Conservation (phyloP, 116 monocot species). For the Trichopus zeylanicus region DNA sequence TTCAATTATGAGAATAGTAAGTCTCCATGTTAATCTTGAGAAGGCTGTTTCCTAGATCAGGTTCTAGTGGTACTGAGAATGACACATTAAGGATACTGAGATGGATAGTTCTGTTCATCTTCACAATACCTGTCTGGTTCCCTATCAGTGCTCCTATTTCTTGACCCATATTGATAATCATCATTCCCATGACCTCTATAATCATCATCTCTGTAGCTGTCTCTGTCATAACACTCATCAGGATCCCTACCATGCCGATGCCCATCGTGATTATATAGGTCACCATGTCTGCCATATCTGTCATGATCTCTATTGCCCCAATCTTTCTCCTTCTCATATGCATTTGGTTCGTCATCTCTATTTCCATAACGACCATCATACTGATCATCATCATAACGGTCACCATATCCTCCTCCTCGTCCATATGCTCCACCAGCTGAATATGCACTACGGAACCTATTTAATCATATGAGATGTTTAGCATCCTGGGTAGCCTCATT, state of each 20-base stretch:
- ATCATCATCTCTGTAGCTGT: slow-evolving; percentile 59
- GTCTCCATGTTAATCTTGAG: not conserved
- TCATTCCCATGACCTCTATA: slow-evolving; percentile 42
- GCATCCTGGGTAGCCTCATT: not conserved
- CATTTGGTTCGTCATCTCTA: no score
- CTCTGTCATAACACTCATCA: slow-evolving; percentile 55
- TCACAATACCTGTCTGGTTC: slow-evolving; percentile 36
- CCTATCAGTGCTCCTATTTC: slow-evolving; percentile 51
- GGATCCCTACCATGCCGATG: slow-evolving; percentile 56
- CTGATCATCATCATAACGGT: slow-evolving; percentile 67
- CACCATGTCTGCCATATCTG: slow-evolving; percentile 51
- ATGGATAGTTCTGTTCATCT: slow-evolving; percentile 66
- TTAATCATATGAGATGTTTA: not conserved
- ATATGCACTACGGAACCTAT: slow-evolving; percentile 33
- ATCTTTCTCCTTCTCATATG: no score
- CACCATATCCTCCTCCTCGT: slow-evolving; percentile 41
- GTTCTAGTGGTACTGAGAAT: no score
- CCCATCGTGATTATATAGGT: slow-evolving; percentile 39
- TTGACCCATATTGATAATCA: slow-evolving; percentile 50
- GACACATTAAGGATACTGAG: slow-evolving; percentile 39
- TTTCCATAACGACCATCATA: no score
- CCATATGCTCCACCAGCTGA: slow-evolving; percentile 43
- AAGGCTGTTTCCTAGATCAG: not conserved
- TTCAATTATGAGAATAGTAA: slow-evolving; percentile 10
- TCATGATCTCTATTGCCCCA: slow-evolving; percentile 68